Conservation (phyloP, 1,139 yeast genomes). For the Diutina pseudorugosa region DNA sequence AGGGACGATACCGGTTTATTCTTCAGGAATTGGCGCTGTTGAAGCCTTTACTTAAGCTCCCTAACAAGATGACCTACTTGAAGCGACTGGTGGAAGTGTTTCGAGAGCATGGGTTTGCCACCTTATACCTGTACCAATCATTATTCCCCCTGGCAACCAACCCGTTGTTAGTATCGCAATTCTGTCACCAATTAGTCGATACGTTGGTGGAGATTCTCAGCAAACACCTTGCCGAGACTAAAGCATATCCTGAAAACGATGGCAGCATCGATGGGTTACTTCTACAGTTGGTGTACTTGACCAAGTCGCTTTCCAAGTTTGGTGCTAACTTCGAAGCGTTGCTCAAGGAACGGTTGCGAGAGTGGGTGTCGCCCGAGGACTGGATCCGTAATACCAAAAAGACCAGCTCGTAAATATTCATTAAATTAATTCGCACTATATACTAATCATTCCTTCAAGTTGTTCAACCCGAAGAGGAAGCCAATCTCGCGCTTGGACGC, state of each 20-base stretch:
- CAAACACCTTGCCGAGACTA: conserved; percentile 16
- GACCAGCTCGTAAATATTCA: not conserved
- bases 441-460: conserved; percentile 5
- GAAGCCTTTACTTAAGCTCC: conserved; percentile 35
- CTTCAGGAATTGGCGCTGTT: conserved; percentile 45
- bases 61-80: conserved; percentile 48
- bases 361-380: not conserved
- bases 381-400: conserved; percentile 1
- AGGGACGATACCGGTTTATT: conserved; percentile 49
- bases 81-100: conserved; percentile 74
- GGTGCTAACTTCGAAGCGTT: conserved; percentile 52
- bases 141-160: conserved; percentile 34
- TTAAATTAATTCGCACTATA: too few relatives aligned
- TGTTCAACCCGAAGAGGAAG: conserved; percentile 62
- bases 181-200: conserved; percentile 20
- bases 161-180: conserved; percentile 11
- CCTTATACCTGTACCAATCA: conserved; percentile 54
- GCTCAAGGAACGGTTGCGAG: not conserved
- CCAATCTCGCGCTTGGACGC: conserved; percentile 59
- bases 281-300: conserved; percentile 63
- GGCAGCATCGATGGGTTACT: conserved; percentile 39
- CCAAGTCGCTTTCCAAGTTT: conserved; percentile 59
- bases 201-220: conserved; percentile 18
- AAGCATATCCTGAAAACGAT: not conserved
- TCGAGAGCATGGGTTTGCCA: conserved; percentile 69